Evolutionary conservation across 371 early-diverging fungal species (phyloP), one percentile per base, ranked within the genome.

Genomic region (Mortierella sp.): DNA sequence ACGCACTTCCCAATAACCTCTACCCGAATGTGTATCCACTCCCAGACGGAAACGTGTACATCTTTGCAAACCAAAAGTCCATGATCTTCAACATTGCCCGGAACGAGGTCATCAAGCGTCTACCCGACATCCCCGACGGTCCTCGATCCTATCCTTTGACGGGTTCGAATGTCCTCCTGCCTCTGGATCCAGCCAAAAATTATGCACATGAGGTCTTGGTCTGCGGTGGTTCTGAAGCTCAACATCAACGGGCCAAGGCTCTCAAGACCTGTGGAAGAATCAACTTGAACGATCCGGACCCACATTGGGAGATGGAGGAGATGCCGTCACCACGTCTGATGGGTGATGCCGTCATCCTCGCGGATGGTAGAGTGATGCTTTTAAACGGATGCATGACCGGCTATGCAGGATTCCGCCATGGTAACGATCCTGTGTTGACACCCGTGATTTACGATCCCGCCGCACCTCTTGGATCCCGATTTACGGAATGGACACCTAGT

Each of bases 381-480:
- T 67, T 87, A 17, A 90, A 90, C 69, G 91, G 91, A 3, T 87
- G 85, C 44, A 68, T 81, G 63, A 79, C 81, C n/a, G 91, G 90
- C 21, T 84, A 80, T 72, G 87, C 89, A 23, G 90, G 91, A 19
- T 83, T 66, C 66, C 54, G 55, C 34, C 42, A 56, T 24, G 66
- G 67, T 50, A 81, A 83, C 37, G 81, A 86, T 43, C 89, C 90
- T n/a, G 81, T 83, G 3, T 81, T 84, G 56, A 82, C 79, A 19
- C 87, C 90, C 2, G 41, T 82, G n/a, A 66, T 89, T 43, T 90
- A 89, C 51, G 79, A 86, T 37, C 85, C 84, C 7, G 27, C 48
- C 7, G 70, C 70, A 6, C 79, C 81, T 9, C 39, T 51, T 11
- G 84, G 79, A 8, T 27, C 70, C 3, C 67, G 84, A n/a, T 75